Conservation (phyloP, 2,329 filamentous ascomycete species). For the Sporothrix brunneoviolacea region DNA sequence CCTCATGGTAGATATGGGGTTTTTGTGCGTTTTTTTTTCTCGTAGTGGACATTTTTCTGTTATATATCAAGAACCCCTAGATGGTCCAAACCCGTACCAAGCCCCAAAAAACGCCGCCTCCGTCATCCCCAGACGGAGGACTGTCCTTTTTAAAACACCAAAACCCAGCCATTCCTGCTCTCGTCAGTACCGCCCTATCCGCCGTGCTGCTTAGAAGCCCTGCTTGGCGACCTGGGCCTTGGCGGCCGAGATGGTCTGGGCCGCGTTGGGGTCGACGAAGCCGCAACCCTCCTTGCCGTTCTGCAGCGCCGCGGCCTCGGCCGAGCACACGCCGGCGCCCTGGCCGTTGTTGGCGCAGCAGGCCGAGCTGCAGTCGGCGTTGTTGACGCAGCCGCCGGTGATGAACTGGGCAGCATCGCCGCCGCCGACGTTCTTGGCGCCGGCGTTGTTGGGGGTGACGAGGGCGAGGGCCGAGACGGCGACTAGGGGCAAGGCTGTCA, state of each 20-base stretch:
- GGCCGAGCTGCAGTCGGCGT: slow-evolving; percentile 25
- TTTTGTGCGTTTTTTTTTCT: too few species aligned
- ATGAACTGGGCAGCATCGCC: slow-evolving; percentile 27
- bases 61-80: too few species aligned
- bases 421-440: slow-evolving; percentile 25
- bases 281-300: slow-evolving; percentile 29
- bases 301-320: slow-evolving; percentile 25
- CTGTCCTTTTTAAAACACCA: too few species aligned
- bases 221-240: slow-evolving; percentile 28
- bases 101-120: too few species aligned
- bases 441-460: slow-evolving; percentile 26
- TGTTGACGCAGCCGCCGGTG: slow-evolving; percentile 28
- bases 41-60: too few species aligned
- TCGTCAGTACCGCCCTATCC: too few species aligned
- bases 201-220: slow-evolving; percentile 27
- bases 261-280: slow-evolving; percentile 27
- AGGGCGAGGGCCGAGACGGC: slow-evolving; percentile 23
- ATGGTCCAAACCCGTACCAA: too few species aligned
- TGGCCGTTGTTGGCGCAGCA: slow-evolving; percentile 23
- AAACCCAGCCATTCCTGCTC: too few species aligned
- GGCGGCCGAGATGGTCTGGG: slow-evolving; percentile 25
- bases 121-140: too few species aligned
- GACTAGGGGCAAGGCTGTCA: slow-evolving; percentile 19
- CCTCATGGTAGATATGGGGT: too few species aligned
- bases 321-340: slow-evolving; percentile 27